phyloP scores from a whole-genome alignment of 441 rosid species.

The Erodium moschatum region DNA sequence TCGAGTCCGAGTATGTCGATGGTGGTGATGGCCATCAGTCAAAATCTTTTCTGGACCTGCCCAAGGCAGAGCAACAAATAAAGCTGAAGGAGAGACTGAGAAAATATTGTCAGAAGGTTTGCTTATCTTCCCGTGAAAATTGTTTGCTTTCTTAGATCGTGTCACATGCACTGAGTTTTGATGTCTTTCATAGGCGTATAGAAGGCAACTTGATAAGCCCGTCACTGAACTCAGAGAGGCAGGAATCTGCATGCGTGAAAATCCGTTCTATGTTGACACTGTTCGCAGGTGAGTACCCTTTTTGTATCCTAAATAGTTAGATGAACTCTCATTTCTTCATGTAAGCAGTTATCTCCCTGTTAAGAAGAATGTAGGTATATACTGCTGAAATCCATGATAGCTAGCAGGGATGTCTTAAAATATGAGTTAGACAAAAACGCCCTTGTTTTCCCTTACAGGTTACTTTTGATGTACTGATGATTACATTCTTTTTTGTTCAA shows the following conservation, averaged over 20 bases:
- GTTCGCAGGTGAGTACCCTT: conserved; percentile 71
- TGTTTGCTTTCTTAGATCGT: conserved; percentile 18
- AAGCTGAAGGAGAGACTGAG: conserved; percentile 81
- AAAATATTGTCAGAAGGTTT: conserved; percentile 87
- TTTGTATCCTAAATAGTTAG: conserved; percentile 17
- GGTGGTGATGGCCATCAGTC: conserved; percentile 48
- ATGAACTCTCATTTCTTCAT: conserved; percentile 19
- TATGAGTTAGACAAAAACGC: conserved; percentile 6
- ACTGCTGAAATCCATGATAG: conserved; percentile 7
- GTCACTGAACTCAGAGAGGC: conserved; percentile 95
- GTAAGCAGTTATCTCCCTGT: conserved; percentile 3
- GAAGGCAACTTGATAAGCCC: conserved; percentile 81
- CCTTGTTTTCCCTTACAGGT: neutral
- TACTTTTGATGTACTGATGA: conserved; percentile 22
- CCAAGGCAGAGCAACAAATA: conserved; percentile 75
- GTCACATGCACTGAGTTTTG: conserved; percentile 22
- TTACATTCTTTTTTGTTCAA: conserved; percentile 32
- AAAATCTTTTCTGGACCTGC: conserved; percentile 80
- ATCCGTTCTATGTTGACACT: conserved; percentile 90
- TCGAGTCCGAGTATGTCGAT: conserved; percentile 85
- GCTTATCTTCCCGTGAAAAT: conserved; percentile 10
- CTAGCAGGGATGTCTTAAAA: conserved; percentile 7
- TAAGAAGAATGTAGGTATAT: conserved; percentile 11
- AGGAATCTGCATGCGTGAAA: conserved; percentile 99
- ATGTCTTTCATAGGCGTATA: conserved; percentile 56